phyloP scores from a whole-genome alignment of 495 filamentous ascomycete species.

The Podospora bellae-mahoneyi region DNA sequence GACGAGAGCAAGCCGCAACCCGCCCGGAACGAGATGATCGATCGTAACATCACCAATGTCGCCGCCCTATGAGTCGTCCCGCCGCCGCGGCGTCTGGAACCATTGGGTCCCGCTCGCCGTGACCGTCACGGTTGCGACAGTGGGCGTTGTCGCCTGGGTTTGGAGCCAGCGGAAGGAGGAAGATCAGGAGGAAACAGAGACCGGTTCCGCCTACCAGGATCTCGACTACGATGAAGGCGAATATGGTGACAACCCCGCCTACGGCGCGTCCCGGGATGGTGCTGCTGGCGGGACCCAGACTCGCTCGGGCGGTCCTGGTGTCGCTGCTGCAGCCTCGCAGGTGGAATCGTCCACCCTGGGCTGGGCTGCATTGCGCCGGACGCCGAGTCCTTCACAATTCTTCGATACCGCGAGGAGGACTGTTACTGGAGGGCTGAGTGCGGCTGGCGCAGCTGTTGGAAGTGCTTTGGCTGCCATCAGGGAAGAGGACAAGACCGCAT shows the following conservation, averaged over 20 bases:
- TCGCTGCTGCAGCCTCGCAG: conserved; percentile 35
- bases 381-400: conserved; percentile 85
- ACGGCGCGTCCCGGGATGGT: conserved; percentile 45
- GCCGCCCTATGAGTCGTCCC: conserved; percentile 65
- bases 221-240: conserved; percentile 52
- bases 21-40: conserved; percentile 23
- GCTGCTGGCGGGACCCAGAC: conserved; percentile 33
- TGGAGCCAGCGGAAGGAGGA: conserved; percentile 78
- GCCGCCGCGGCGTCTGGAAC: conserved; percentile 64
- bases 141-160: conserved; percentile 83
- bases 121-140: conserved; percentile 79
- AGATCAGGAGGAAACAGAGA: conserved; percentile 57
- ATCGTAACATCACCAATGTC: conserved; percentile 58
- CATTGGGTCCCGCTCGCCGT: conserved; percentile 84
- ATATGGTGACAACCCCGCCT: conserved; percentile 52
- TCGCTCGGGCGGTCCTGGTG: conserved; percentile 37
- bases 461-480: conserved; percentile 77
- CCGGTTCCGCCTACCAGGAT: conserved; percentile 34
- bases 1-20: neutral
- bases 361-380: conserved; percentile 76
- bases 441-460: conserved; percentile 75
- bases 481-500: conserved; percentile 76
- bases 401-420: conserved; percentile 73
- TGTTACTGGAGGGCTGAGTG: conserved; percentile 74
- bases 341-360: conserved; percentile 50